These are phyloP conservation scores for Lachancea sp. DNA, from an alignment of 805 yeast species.

Conservation along the genomic window DNA sequence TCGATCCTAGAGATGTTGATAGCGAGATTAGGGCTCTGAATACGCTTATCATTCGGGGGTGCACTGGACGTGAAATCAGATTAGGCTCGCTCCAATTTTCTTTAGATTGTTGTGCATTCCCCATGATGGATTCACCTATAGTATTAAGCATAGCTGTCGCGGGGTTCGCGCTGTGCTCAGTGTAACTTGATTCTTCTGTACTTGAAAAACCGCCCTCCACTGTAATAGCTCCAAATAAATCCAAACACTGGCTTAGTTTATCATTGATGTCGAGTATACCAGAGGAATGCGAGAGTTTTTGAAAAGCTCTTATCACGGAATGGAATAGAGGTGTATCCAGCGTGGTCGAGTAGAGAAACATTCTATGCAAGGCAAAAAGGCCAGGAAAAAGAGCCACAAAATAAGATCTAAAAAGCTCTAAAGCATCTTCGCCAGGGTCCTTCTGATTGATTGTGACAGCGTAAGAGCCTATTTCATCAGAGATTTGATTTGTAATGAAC, in stretches of 20 bases:
- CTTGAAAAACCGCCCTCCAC: constrained; percentile 42
- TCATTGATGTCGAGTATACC: constrained; percentile 59
- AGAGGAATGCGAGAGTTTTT: constrained; percentile 73
- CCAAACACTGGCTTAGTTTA: constrained; percentile 52
- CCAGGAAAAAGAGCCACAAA: constrained; percentile 34
- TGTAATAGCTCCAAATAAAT: constrained; percentile 41
- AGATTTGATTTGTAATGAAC: constrained; percentile 44
- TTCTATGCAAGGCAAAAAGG: constrained; percentile 40
- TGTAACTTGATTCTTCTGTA: constrained; percentile 27
- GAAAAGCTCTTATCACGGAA: constrained; percentile 61
- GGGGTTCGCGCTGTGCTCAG: not conserved
- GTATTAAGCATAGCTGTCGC: constrained; percentile 15
- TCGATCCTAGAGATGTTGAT: constrained; percentile 76
- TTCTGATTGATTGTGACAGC: constrained; percentile 38
- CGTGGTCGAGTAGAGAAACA: constrained; percentile 51
- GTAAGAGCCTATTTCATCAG: constrained; percentile 62
- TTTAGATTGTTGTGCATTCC: constrained; percentile 5
- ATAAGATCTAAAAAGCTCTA: constrained; percentile 20
- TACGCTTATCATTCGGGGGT: constrained; percentile 65
- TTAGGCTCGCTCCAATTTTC: not conserved
- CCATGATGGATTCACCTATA: constrained; percentile 20
- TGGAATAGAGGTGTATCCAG: constrained; percentile 69
- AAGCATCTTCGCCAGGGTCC: constrained; percentile 9
- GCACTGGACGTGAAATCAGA: constrained; percentile 40
- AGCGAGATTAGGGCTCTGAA: constrained; percentile 72